Conservation (phyloP, 257 asterid genomes). For the Solanum appendiculatum region DNA sequence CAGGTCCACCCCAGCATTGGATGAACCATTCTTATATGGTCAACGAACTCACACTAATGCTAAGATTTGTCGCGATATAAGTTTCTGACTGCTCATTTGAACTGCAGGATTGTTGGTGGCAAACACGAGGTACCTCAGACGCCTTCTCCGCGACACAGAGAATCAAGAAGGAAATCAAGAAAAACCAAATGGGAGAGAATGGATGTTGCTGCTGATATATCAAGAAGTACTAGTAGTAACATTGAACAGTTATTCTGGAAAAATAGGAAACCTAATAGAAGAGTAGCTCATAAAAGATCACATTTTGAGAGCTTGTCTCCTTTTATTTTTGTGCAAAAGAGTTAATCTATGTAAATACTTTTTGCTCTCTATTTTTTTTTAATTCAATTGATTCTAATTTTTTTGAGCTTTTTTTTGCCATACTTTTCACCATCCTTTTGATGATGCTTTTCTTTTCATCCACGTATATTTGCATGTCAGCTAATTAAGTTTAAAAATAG, state of each 20-base stretch:
- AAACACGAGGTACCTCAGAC: conserved; percentile 81
- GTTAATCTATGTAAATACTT: conserved; percentile 3
- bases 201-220: conserved; percentile 6
- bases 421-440: not conserved
- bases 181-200: conserved; percentile 15
- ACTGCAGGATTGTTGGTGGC: conserved; percentile 32
- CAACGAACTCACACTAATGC: not conserved
- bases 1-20: not conserved
- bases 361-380: conserved; percentile 16
- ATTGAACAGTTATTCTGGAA: conserved; percentile 53
- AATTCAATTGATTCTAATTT: conserved; percentile 34
- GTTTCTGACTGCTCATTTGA: not conserved
- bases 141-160: conserved; percentile 52
- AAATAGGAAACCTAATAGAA: conserved; percentile 54
- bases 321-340: conserved; percentile 37
- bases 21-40: not conserved
- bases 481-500: not conserved
- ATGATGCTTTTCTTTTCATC: too few species aligned
- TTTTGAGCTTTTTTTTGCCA: not conserved
- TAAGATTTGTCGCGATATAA: not conserved
- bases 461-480: too few species aligned
- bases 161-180: conserved; percentile 37
- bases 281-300: conserved; percentile 59
- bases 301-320: conserved; percentile 49
- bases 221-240: conserved; percentile 14